Conservation (phyloP, 2,329 filamentous ascomycete genomes). For the Leptographium lundbergii region DNA sequence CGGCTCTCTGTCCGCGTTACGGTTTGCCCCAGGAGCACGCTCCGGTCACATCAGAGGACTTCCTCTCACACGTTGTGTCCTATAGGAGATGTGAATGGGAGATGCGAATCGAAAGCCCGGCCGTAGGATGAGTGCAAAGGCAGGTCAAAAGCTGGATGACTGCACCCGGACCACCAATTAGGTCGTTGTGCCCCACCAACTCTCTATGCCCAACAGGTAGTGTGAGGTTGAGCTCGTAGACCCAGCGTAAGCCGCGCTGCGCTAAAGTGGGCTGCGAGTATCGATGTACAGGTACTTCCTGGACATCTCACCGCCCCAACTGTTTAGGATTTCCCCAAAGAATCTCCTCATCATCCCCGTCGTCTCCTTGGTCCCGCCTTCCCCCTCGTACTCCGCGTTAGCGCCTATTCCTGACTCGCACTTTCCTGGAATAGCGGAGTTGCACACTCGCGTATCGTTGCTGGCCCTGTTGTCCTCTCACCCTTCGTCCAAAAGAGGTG, state of each 20-base stretch:
- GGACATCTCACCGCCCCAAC: conserved; percentile 14
- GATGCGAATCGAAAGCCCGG: background rate
- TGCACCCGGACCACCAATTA: background rate
- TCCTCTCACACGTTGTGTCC: background rate
- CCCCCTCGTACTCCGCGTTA: conserved; percentile 1
- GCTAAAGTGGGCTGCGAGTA: background rate
- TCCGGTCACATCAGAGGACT: background rate
- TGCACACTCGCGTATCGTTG: background rate
- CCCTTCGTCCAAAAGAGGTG: background rate
- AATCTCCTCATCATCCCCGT: conserved; percentile 10
- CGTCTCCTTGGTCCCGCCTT: conserved; percentile 1
- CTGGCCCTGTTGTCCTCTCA: background rate
- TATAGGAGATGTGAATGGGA: background rate
- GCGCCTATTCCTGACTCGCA: background rate
- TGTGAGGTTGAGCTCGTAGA: background rate
- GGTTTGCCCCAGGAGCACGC: background rate
- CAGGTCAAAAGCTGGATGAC: background rate
- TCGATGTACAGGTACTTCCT: conserved; percentile 18
- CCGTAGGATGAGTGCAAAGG: background rate
- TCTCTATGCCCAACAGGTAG: background rate
- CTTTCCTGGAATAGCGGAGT: background rate
- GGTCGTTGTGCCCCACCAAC: background rate
- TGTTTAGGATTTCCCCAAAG: conserved; percentile 18
- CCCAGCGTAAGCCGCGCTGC: background rate
- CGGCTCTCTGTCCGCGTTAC: background rate